Conservation (phyloP, 768 basidiomycete genomes). For the Phanerochaete carnosa region DNA sequence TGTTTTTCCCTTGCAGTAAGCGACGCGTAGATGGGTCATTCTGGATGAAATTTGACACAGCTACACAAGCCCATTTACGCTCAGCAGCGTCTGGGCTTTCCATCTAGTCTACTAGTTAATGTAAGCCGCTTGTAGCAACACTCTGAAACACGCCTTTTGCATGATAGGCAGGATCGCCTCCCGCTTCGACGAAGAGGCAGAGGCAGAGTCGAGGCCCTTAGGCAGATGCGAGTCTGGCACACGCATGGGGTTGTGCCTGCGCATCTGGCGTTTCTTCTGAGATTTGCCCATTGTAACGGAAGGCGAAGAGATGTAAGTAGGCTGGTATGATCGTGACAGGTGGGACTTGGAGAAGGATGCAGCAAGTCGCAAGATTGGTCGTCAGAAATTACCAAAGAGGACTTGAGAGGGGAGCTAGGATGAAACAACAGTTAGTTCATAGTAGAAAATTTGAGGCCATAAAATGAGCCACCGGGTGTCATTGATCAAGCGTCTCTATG, state of each 20-base stretch:
- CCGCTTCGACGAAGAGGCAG: conserved; percentile 69
- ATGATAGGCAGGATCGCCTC: conserved; percentile 85
- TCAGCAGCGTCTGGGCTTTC: conserved; percentile 73
- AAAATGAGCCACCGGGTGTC: neutral
- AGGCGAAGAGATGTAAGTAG: neutral
- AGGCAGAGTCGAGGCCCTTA: conserved; percentile 73
- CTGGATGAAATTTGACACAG: conserved; percentile 92
- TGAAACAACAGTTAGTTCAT: neutral
- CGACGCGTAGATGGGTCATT: conserved; percentile 92
- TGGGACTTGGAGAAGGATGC: neutral
- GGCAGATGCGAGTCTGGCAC: conserved; percentile 92
- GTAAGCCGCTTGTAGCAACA: neutral
- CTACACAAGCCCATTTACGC: conserved; percentile 94
- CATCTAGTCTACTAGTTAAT: conserved; percentile 45
- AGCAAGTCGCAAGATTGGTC: neutral
- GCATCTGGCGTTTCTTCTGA: conserved; percentile 81
- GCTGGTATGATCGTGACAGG: neutral
- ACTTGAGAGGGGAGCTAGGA: neutral
- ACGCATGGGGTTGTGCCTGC: conserved; percentile 89
- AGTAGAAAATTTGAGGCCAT: neutral
- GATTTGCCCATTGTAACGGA: conserved; percentile 76
- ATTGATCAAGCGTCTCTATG: neutral
- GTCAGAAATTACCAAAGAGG: neutral
- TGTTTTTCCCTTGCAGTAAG: conserved; percentile 85
- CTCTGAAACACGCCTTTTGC: conserved; percentile 55